These are phyloP conservation scores for Artomyces pyxidatus DNA, from an alignment of 768 basidiomycete genomes.

Conservation along the genomic window DNA sequence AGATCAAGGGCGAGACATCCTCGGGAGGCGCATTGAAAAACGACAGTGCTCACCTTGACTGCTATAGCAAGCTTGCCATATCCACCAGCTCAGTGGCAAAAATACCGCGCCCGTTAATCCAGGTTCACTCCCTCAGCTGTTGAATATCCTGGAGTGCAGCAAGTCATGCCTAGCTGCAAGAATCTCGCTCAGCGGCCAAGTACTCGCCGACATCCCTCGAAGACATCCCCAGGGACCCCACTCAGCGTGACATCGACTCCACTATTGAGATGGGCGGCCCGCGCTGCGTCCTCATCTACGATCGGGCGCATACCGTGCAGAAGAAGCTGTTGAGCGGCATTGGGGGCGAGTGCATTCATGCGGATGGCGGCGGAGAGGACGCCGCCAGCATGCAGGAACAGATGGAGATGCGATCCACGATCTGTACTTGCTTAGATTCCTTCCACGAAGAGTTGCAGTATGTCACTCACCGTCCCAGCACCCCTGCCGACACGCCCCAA, in stretches of 20 bases:
- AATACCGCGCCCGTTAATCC: too few species aligned
- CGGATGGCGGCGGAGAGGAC: conserved; percentile 89
- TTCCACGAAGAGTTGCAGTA: neutral
- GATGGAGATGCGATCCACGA: conserved; percentile 76
- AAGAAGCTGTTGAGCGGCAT: conserved; percentile 82
- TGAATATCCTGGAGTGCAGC: too few species aligned
- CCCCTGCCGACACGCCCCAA: conserved; percentile 81
- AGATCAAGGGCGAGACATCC: too few species aligned
- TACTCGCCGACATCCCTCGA: conserved; percentile 71
- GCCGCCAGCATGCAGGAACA: conserved; percentile 88
- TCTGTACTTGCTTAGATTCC: conserved; percentile 34
- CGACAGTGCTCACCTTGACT: too few species aligned
- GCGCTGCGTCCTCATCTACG: conserved; percentile 43
- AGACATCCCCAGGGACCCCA: too few species aligned
- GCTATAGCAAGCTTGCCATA: too few species aligned
- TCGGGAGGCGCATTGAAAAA: too few species aligned
- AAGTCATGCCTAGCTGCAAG: conserved; percentile 85
- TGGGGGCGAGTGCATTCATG: conserved; percentile 88
- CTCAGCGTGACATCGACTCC: too few species aligned
- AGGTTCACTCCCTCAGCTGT: too few species aligned
- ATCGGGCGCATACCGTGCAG: conserved; percentile 63
- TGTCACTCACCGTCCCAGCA: conserved; percentile 55
- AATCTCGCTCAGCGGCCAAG: conserved; percentile 97
- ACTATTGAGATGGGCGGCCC: too few species aligned
- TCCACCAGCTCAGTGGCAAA: too few species aligned